Evolutionary conservation across 257 asterid species (phyloP).

Genomic region (Plantago major): DNA sequence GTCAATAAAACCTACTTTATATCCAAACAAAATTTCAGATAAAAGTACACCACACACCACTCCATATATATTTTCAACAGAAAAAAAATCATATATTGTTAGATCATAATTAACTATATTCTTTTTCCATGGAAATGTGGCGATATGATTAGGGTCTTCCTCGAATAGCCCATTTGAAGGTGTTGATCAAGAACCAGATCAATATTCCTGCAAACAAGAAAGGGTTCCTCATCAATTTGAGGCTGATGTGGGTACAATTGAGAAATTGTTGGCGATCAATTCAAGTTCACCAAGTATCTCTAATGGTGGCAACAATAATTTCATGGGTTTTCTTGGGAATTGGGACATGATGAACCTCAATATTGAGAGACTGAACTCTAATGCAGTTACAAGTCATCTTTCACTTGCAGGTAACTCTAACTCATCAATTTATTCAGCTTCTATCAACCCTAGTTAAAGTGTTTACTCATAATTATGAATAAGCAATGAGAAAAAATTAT

Average conservation of each 20-base stretch:
- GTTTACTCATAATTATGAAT: conserved; percentile 13
- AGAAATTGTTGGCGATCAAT: conserved; percentile 33
- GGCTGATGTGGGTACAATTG: conserved; percentile 41
- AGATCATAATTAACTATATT: background rate
- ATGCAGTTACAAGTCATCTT: conserved; percentile 21
- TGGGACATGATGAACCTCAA: conserved; percentile 33
- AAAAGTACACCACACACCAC: too few species aligned
- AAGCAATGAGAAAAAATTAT: background rate
- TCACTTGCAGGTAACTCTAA: conserved; percentile 41
- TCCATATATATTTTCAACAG: background rate
- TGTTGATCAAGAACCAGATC: conserved; percentile 22
- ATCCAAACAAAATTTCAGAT: too few species aligned
- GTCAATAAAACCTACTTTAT: too few species aligned
- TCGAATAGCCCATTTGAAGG: conserved; percentile 25
- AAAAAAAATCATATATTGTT: background rate
- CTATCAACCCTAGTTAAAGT: conserved; percentile 13
- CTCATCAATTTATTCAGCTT: conserved; percentile 24
- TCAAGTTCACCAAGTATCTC: conserved; percentile 16
- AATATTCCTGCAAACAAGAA: conserved; percentile 12
- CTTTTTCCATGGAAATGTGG: background rate
- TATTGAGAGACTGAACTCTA: conserved; percentile 23
- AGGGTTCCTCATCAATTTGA: conserved; percentile 23
- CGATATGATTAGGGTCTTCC: conserved; percentile 14
- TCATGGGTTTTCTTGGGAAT: conserved; percentile 36
- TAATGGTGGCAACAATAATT: conserved; percentile 24